Evolutionary conservation across 257 asterid species (phyloP).

Genomic region (Datura wrightii): DNA sequence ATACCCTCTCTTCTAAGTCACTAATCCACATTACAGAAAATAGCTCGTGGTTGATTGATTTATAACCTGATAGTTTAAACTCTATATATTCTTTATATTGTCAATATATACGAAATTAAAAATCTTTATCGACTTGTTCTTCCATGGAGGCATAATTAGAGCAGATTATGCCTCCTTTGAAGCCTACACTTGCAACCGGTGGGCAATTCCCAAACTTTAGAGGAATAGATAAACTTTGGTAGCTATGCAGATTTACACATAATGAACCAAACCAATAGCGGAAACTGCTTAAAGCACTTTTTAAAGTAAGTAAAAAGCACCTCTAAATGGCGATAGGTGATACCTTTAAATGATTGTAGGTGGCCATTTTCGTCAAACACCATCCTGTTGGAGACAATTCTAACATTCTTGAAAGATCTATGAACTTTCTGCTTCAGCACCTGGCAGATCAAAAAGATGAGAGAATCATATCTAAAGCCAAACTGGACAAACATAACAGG

Average conservation of each 20-base stretch:
- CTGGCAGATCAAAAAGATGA: conserved; percentile 48
- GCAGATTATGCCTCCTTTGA: conserved; percentile 5
- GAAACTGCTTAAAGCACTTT: background rate
- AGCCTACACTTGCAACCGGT: background rate
- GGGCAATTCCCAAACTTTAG: conserved; percentile 10
- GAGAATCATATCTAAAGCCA: conserved; percentile 39
- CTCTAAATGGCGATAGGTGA: background rate
- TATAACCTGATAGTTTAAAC: background rate
- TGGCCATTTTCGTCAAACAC: conserved; percentile 73
- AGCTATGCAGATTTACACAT: background rate
- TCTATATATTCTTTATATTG: background rate
- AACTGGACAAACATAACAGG: background rate
- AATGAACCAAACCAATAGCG: background rate
- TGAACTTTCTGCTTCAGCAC: conserved; percentile 88
- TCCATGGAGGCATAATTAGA: background rate
- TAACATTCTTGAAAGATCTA: conserved; percentile 80
- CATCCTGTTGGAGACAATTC: conserved; percentile 89
- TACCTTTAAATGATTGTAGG: conserved; percentile 80
- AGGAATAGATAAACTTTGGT: background rate
- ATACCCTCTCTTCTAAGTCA: background rate
- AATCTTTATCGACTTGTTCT: background rate
- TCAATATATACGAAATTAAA: background rate
- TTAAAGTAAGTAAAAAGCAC: background rate
- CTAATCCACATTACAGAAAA: background rate
- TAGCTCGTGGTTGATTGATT: background rate